Conservation (phyloP, 192 early-diverging fungal species). For the Coemansia sp. region DNA sequence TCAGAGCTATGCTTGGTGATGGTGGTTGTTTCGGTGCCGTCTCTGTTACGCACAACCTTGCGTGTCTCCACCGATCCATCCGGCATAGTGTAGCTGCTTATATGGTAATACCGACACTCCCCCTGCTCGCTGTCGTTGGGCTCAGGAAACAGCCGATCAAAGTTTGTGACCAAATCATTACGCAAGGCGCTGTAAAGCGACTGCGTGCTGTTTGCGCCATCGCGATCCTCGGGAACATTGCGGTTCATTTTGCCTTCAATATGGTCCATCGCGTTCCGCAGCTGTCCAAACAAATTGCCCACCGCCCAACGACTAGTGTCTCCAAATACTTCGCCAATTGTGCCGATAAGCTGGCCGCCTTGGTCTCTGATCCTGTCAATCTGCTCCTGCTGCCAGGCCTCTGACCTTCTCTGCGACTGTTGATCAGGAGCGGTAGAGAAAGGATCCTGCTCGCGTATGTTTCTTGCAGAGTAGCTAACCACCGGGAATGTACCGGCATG, state of each 20-base stretch:
- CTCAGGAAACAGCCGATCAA: conserved; percentile 32
- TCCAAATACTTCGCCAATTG: conserved; percentile 33
- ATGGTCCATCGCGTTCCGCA: conserved; percentile 33
- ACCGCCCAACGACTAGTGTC: conserved; percentile 44
- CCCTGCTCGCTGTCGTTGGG: conserved; percentile 7
- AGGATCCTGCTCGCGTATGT: no score
- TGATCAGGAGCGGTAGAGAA: no score
- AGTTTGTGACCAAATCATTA: conserved; percentile 21
- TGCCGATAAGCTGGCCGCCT: conserved; percentile 13
- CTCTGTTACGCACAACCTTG: conserved; percentile 24
- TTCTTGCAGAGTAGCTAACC: conserved; percentile 12
- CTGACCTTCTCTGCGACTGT: no score
- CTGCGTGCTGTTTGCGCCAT: conserved; percentile 2
- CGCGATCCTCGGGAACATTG: background rate
- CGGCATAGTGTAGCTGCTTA: conserved; percentile 40
- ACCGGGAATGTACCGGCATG: conserved; percentile 21
- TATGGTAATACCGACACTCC: conserved; percentile 22
- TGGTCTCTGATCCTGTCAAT: no score
- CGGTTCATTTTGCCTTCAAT: conserved; percentile 29
- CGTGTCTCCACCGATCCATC: conserved; percentile 48
- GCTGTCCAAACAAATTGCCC: conserved; percentile 31
- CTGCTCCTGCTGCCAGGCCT: no score
- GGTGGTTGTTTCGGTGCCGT: conserved; percentile 27
- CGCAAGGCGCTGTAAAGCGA: conserved; percentile 16
- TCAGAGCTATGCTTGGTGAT: conserved; percentile 19